Evolutionary conservation across 441 rosid genomes (phyloP), one percentile per base, ranked within the genome.

Genomic region (Theobroma grandiflorum): DNA sequence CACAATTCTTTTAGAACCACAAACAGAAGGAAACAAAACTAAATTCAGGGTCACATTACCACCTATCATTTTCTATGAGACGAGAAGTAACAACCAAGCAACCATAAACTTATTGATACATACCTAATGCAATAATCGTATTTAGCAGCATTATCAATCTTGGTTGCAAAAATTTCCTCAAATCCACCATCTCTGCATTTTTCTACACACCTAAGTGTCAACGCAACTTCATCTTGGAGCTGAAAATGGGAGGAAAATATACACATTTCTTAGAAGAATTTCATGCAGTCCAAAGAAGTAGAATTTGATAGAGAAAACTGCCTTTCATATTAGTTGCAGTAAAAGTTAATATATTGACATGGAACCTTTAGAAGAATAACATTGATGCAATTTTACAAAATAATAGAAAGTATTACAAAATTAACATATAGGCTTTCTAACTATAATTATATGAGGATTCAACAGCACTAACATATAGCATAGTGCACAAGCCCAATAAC

Each of bases 121-220:
- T 84, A 96, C 99, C 99, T 93, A 79, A 90, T 70, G 85, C 90
- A 89, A 81, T 89, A 85, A 81, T 96, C 98, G 81, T 87, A 96
- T 88, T 90, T 96, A 79, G 92, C 86, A 84, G 95, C 90, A 85
- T 86, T 87, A 85, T 96, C 98, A 9, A 93, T 80, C 89, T 91
- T 95, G 59, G 95, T 92, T 79, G 90, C 84, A 78, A 96, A 89
- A 43, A 88, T 81, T 82, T 91, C 94, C 86, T 95, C 95, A 64
- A 93, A 95, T 26, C 97, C 98, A 82, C 91, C 87, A 88, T 92
- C 94, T 87, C 86, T 86, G 79, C 90, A 89, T 84, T 87, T 92
- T 65, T 82, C 91, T 74, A 92, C 83, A 87, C 97, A 95, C 81
- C 80, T 84, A 84, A 93, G 94, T 22, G 97, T 85, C 35, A 84